Conservation (phyloP, 2,329 filamentous ascomycete genomes). For the Paracamarosporium sp. region DNA sequence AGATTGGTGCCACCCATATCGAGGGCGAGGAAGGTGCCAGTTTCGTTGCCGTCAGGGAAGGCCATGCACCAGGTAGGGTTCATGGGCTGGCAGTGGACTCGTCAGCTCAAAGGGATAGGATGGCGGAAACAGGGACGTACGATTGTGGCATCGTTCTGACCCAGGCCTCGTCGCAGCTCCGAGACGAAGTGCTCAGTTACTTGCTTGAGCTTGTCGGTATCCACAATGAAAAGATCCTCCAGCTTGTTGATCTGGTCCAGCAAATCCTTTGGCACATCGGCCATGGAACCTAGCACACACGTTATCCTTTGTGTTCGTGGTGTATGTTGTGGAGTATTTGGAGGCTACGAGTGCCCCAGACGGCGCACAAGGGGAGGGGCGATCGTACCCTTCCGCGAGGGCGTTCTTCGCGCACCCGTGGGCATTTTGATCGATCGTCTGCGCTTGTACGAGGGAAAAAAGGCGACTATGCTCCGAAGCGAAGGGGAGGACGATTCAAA, state of each 20-base stretch:
- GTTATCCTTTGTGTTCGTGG: slow-evolving; percentile 26
- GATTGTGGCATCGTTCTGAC: slow-evolving; percentile 88
- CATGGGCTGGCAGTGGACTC: slow-evolving; percentile 73
- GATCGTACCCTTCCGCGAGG: slow-evolving; percentile 75
- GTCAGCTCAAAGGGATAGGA: neutral
- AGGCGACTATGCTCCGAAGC: neutral
- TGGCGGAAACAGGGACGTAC: slow-evolving; percentile 63
- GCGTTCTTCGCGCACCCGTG: slow-evolving; percentile 68
- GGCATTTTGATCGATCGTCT: slow-evolving; percentile 61
- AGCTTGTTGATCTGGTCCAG: slow-evolving; percentile 80
- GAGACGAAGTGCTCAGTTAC: slow-evolving; percentile 89
- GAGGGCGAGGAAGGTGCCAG: slow-evolving; percentile 84
- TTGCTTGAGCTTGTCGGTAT: slow-evolving; percentile 80
- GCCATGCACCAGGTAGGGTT: slow-evolving; percentile 97
- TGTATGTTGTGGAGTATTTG: neutral
- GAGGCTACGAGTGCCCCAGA: neutral
- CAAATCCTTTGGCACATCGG: slow-evolving; percentile 87
- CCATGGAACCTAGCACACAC: slow-evolving; percentile 74
- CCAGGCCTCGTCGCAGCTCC: slow-evolving; percentile 87
- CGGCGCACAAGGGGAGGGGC: slow-evolving; percentile 6
- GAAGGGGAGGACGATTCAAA: neutral
- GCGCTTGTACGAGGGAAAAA: neutral
- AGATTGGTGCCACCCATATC: slow-evolving; percentile 98
- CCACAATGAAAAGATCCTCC: slow-evolving; percentile 83
- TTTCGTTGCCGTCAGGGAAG: slow-evolving; percentile 86